Percentiles rank a stretch among this genome's conserved stretches.
Evolutionary conservation across 1,284 basidiomycete genomes (phyloP).

Genomic region (Naganishia sp.): DNA sequence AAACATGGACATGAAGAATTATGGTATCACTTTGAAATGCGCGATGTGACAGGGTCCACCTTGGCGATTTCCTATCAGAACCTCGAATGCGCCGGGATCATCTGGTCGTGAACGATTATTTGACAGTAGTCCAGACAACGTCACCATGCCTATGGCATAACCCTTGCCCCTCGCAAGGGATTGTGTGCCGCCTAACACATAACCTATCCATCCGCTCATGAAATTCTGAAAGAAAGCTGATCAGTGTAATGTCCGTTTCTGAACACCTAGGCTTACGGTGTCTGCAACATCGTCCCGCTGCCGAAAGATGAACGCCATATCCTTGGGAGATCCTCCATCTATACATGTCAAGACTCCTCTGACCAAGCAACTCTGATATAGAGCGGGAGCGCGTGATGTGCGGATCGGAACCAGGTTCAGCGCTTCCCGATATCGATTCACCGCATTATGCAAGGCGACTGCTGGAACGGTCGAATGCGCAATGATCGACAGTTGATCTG

Average conservation of each 20-base stretch:
- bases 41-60: slow-evolving; percentile 11
- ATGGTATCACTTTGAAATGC: slow-evolving; percentile 12
- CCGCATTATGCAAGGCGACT: slow-evolving; percentile 9
- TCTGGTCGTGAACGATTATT: slow-evolving; percentile 13
- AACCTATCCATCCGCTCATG: slow-evolving; percentile 63
- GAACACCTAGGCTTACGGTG: slow-evolving; percentile 40
- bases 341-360: slow-evolving; percentile 13
- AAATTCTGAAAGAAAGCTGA: slow-evolving; percentile 40
- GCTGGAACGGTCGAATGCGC: neutral
- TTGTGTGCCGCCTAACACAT: slow-evolving; percentile 74
- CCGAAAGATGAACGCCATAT: slow-evolving; percentile 39
- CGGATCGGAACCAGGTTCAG: slow-evolving; percentile 56
- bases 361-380: slow-evolving; percentile 18
- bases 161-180: slow-evolving; percentile 74
- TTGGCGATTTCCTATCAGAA: slow-evolving; percentile 20
- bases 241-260: neutral
- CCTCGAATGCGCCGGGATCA: neutral
- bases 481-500: neutral
- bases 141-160: slow-evolving; percentile 69
- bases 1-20: neutral
- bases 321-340: slow-evolving; percentile 39
- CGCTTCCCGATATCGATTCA: slow-evolving; percentile 16
- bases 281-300: slow-evolving; percentile 56
- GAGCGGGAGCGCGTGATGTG: slow-evolving; percentile 37
- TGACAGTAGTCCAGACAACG: slow-evolving; percentile 57